Percentiles rank a stretch among this genome's conserved stretches.
These are phyloP conservation scores for Acorus calamus DNA, from an alignment of 106 monocot species.

Conservation along the genomic window DNA sequence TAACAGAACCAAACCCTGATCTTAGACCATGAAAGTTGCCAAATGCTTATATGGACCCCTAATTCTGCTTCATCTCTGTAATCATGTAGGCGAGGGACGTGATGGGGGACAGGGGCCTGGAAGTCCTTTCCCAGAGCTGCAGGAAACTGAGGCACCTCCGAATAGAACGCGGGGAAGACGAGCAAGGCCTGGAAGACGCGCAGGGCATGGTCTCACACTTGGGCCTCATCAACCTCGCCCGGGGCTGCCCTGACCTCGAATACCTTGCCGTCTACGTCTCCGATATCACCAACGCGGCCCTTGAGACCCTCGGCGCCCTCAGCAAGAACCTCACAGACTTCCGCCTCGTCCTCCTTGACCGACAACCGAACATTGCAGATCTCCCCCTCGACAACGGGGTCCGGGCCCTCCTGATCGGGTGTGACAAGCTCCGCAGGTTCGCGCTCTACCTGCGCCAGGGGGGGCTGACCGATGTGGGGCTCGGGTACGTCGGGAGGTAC, in stretches of 20 bases:
- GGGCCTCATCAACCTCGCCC: slow-evolving; percentile 54
- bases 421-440: slow-evolving; percentile 65
- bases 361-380: slow-evolving; percentile 55
- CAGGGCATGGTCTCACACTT: slow-evolving; percentile 77
- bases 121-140: slow-evolving; percentile 63
- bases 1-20: too few relatives aligned
- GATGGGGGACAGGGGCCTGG: slow-evolving; percentile 77
- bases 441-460: slow-evolving; percentile 78
- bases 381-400: slow-evolving; percentile 82
- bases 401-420: slow-evolving; percentile 60
- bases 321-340: slow-evolving; percentile 67
- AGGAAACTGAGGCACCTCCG: slow-evolving; percentile 61
- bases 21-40: too few relatives aligned
- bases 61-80: not conserved
- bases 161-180: slow-evolving; percentile 85
- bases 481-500: slow-evolving; percentile 53
- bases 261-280: slow-evolving; percentile 85
- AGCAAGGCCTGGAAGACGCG: slow-evolving; percentile 75
- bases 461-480: slow-evolving; percentile 64
- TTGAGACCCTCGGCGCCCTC: slow-evolving; percentile 58
- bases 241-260: slow-evolving; percentile 66
- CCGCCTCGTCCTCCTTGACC: slow-evolving; percentile 64
- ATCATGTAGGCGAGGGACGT: slow-evolving; percentile 62
- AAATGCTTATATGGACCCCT: too few relatives aligned
- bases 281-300: slow-evolving; percentile 64